A percentile compares a stretch with the other conserved stretches of the same genome.
Evolutionary conservation across 2,329 filamentous ascomycete species (phyloP).

Genomic region (Xylaria sp.): DNA sequence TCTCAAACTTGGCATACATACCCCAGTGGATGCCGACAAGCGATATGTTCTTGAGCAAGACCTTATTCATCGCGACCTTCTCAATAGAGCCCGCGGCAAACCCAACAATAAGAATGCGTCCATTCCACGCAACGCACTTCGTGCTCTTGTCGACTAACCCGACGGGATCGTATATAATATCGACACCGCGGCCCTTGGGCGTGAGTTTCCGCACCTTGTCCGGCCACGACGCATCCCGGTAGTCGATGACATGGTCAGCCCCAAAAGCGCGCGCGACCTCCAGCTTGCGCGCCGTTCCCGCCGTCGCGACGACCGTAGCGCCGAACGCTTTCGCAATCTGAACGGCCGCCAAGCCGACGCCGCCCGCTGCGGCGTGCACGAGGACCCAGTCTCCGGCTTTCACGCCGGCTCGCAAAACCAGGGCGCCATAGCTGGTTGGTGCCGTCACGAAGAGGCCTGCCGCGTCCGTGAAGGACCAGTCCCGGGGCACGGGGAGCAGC

Average conservation of each 20-base stretch:
- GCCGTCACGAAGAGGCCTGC: conserved; percentile 92
- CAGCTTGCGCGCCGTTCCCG: conserved; percentile 81
- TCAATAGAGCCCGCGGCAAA: conserved; percentile 90
- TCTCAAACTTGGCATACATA: conserved; percentile 79
- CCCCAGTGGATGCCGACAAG: conserved; percentile 94
- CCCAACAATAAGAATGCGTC: conserved; percentile 84
- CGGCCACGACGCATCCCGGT: conserved; percentile 72
- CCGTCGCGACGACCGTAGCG: conserved; percentile 92
- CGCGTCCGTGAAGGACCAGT: conserved; percentile 86
- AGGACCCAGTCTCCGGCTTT: conserved; percentile 86
- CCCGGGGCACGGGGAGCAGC: conserved; percentile 78
- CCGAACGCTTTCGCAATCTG: conserved; percentile 94
- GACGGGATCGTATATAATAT: conserved; percentile 95
- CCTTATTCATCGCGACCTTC: conserved; percentile 91
- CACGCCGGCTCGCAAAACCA: conserved; percentile 81
- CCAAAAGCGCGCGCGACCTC: conserved; percentile 82
- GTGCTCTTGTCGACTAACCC: conserved; percentile 87
- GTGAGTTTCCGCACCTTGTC: conserved; percentile 79
- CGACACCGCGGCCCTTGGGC: conserved; percentile 77
- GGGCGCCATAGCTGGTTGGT: conserved; percentile 85
- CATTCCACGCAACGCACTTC: conserved; percentile 95
- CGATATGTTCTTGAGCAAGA: conserved; percentile 91
- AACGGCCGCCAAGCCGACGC: conserved; percentile 89
- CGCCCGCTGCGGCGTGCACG: conserved; percentile 91
- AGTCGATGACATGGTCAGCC: conserved; percentile 85